A percentile compares a stretch with the other conserved stretches of the same genome.
Evolutionary conservation across 2,329 filamentous ascomycete species (phyloP).

Genomic region (Amauroascus verrucosus): DNA sequence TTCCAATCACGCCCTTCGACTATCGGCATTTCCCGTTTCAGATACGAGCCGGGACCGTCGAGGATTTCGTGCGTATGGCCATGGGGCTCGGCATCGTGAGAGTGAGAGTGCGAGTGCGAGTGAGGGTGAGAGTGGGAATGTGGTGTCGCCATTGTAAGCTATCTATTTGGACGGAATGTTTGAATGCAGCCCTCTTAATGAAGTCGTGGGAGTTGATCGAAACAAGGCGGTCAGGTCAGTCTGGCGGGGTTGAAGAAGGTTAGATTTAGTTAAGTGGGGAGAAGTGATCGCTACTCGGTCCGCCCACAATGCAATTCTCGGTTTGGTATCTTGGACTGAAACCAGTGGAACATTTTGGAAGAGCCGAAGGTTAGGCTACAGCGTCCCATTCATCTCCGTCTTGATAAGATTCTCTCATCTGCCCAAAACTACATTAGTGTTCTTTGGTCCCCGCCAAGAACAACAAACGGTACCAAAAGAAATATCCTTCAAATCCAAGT

Average conservation of each 20-base stretch:
- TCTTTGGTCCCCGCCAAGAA: neutral
- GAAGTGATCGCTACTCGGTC: neutral
- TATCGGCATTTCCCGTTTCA: slow-evolving; percentile 87
- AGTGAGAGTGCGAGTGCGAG: slow-evolving; percentile 28
- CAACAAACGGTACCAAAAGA: neutral
- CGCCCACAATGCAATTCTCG: no score
- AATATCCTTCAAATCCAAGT: slow-evolving; percentile 5
- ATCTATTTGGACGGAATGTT: no score
- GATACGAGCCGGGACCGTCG: slow-evolving; percentile 80
- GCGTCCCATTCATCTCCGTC: neutral
- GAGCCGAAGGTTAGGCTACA: neutral
- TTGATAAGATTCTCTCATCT: no score
- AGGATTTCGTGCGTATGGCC: slow-evolving; percentile 95
- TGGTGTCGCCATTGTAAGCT: slow-evolving; percentile 1
- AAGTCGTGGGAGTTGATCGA: neutral
- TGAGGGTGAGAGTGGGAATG: slow-evolving; percentile 11
- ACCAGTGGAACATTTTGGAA: neutral
- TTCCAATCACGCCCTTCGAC: slow-evolving; percentile 78
- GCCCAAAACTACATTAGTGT: neutral
- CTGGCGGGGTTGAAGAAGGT: neutral
- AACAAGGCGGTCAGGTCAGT: neutral
- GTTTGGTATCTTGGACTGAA: no score
- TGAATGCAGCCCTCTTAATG: neutral
- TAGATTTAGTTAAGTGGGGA: neutral
- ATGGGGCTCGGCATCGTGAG: slow-evolving; percentile 54